Conservation (phyloP, 352 stramenopile species). For the Pythium plurisporium region DNA sequence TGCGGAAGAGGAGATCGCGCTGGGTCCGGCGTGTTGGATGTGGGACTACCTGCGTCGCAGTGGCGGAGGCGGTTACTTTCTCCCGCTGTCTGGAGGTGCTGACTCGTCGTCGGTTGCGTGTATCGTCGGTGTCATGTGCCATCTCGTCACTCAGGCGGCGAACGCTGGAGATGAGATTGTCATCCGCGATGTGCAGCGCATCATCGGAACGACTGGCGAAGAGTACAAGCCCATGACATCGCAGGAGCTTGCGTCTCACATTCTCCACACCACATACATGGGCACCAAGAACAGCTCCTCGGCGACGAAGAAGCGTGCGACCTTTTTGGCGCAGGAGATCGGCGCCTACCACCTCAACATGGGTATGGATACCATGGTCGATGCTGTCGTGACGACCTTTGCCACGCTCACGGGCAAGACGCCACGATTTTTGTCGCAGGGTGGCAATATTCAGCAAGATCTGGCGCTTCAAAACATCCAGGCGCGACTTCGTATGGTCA, state of each 20-base stretch:
- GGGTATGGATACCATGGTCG: slow-evolving; percentile 95
- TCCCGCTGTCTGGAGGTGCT: slow-evolving; percentile 95
- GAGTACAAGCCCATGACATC: slow-evolving; percentile 63
- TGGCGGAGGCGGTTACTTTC: slow-evolving; percentile 89
- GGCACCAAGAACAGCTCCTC: slow-evolving; percentile 94
- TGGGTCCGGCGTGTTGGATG: slow-evolving; percentile 97
- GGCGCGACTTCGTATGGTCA: slow-evolving; percentile 97
- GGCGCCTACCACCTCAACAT: slow-evolving; percentile 95
- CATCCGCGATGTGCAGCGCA: slow-evolving; percentile 83
- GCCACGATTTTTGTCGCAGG: slow-evolving; percentile 85
- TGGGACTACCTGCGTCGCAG: slow-evolving; percentile 97
- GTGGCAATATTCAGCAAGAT: slow-evolving; percentile 92
- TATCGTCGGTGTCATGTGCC: slow-evolving; percentile 98
- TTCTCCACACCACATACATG: slow-evolving; percentile 98
- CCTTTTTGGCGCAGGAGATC: slow-evolving; percentile 88
- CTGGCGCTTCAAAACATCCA: slow-evolving; percentile 99
- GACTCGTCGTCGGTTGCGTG: slow-evolving; percentile 95
- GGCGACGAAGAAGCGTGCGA: slow-evolving; percentile 88
- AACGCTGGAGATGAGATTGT: slow-evolving; percentile 74
- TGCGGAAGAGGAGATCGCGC: slow-evolving; percentile 96
- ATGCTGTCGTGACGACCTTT: slow-evolving; percentile 80
- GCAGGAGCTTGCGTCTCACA: slow-evolving; percentile 86
- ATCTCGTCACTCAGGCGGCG: slow-evolving; percentile 89
- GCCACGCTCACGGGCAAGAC: slow-evolving; percentile 81
- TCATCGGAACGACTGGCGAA: slow-evolving; percentile 53